phyloP scores from a whole-genome alignment of 2,329 filamentous ascomycete species.

The Trichoderma brevicompactum region DNA sequence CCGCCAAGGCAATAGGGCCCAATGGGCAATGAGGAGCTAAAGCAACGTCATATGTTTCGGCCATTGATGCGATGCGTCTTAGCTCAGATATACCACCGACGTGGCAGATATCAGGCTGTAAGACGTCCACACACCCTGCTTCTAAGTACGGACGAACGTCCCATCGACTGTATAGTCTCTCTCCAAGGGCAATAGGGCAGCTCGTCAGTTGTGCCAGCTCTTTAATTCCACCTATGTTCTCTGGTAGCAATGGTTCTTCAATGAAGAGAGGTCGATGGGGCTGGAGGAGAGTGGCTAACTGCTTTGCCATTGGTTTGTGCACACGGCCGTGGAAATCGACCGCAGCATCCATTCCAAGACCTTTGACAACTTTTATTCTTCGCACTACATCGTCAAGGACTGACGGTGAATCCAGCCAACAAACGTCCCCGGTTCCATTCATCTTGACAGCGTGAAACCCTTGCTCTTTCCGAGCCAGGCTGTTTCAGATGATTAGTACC shows the following conservation, averaged over 20 bases:
- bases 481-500: constrained; percentile 36
- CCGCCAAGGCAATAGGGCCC: constrained; percentile 73
- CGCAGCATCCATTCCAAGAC: constrained; percentile 71
- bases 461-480: constrained; percentile 60
- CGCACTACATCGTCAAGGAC: constrained; percentile 67
- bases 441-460: constrained; percentile 74
- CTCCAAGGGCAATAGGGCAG: constrained; percentile 72
- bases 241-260: constrained; percentile 72
- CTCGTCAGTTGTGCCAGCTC: constrained; percentile 51
- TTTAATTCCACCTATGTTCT: constrained; percentile 65
- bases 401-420: constrained; percentile 74
- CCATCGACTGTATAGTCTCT: constrained; percentile 73
- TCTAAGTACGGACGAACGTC: constrained; percentile 75
- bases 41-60: constrained; percentile 73
- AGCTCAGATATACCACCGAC: constrained; percentile 75
- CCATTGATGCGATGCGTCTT: constrained; percentile 70
- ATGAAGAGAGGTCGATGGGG: constrained; percentile 75
- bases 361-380: constrained; percentile 69
- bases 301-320: constrained; percentile 81
- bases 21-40: constrained; percentile 75
- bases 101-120: constrained; percentile 75
- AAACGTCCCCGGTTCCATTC: constrained; percentile 77
- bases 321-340: constrained; percentile 79
- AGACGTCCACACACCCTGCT: constrained; percentile 67
- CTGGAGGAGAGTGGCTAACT: constrained; percentile 69